These are phyloP conservation scores for Austropuccinia psidii DNA, from an alignment of 1,284 basidiomycete species.

Conservation along the genomic window DNA sequence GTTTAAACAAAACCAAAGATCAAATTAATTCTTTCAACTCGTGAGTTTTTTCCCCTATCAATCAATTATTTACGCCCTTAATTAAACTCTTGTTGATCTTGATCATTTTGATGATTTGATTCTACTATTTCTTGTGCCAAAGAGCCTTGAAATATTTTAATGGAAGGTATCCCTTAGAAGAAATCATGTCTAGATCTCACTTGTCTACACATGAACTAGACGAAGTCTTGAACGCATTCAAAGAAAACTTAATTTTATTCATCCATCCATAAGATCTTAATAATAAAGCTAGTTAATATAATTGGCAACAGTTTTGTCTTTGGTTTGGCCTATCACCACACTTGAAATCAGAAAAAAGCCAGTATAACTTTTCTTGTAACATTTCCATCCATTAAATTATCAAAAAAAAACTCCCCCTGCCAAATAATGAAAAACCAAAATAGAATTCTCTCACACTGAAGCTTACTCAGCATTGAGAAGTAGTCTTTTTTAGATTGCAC, in stretches of 20 bases:
- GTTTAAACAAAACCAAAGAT: conserved; percentile 13
- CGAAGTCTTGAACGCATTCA: conserved; percentile 32
- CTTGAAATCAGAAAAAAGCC: too few species aligned
- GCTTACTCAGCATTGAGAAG: too few species aligned
- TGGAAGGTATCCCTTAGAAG: conserved; percentile 31
- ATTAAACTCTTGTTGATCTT: neutral
- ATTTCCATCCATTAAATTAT: too few species aligned
- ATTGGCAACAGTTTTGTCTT: too few species aligned
- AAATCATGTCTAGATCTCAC: conserved; percentile 26
- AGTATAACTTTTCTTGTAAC: too few species aligned
- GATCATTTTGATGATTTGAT: neutral
- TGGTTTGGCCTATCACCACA: too few species aligned
- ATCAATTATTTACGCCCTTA: neutral
- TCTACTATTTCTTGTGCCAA: neutral
- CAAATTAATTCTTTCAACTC: conserved; percentile 31
- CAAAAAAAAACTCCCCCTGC: too few species aligned
- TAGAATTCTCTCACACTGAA: too few species aligned
- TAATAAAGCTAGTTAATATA: too few species aligned
- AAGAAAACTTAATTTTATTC: conserved; percentile 14
- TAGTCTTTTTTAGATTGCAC: too few species aligned
- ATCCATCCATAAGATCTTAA: conserved; percentile 35
- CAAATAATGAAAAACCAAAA: too few species aligned
- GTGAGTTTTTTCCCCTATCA: neutral
- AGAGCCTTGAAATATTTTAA: conserved; percentile 33
- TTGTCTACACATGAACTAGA: conserved; percentile 21